Base-by-base conservation (phyloP, 1,139 yeast genomes). In the Fermentozyma sake region DNA sequence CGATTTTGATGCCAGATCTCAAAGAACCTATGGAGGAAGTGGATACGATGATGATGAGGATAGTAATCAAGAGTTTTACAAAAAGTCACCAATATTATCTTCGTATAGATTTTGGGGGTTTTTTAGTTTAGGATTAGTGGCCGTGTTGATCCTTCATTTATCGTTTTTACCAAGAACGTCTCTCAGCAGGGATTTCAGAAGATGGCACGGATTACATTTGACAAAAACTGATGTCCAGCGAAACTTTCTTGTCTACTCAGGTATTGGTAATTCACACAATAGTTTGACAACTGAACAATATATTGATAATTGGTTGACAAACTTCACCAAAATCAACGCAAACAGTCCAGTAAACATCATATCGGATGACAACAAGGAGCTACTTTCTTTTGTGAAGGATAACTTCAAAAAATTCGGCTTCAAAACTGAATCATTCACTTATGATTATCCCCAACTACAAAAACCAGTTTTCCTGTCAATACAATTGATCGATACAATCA, bases 111-210 rank as follows among this genome's bases (percentile, higher is more conserved):
- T 80, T 31, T 62, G 72, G 48, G 67, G 74, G 43, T 69, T 73
- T 38, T 59, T 69, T 45, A 58, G 66, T n/a, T 52, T 73, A 28
- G 87, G 84, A 10, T 42, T 72, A 26, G 46, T 69, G 6, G 76
- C 72, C 32, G 58, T 73, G 24, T 56, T 76, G 8, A 61, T 76
- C 4, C 74, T 82, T 42, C 75, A 82, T 31, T 61, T 86, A 27
- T 76, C 84, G 1, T 89, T 89, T 48, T 62, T 87, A 16, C 96
- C 96, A 2, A 58, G 96, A 34, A 86, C 97, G 1, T 84, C 96
- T 2, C 60, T 86, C 12, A 76, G 83, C 29, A 65, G 96, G 38
- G 97, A 89, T 52, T 76, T 84, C 50, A 69, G 91, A 42, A 58
- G 95, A 30, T 56, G 85, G 44, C 86, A 86, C 52, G 76, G 79